A percentile compares a stretch with the other conserved stretches of the same genome.
Evolutionary conservation across 345 rosid species (phyloP).

Genomic region (Mallotus nudiflorus): DNA sequence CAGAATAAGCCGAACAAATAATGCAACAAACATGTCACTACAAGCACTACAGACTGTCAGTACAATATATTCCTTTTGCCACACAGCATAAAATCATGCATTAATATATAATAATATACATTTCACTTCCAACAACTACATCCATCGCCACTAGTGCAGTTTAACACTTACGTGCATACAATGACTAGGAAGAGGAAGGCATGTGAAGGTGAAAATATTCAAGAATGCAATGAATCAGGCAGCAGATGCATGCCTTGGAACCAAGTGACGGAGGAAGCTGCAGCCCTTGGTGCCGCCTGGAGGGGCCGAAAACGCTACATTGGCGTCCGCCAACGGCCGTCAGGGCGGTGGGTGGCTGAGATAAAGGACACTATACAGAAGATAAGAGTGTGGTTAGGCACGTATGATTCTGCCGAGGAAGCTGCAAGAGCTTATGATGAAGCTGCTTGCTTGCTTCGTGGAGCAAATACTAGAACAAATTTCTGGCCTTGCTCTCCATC

Average conservation of each 20-base stretch:
- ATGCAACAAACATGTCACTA: constrained; percentile 14
- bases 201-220: not conserved
- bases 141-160: not conserved
- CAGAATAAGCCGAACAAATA: constrained; percentile 15
- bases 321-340: constrained; percentile 52
- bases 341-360: constrained; percentile 56
- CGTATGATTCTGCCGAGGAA: constrained; percentile 51
- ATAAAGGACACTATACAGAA: constrained; percentile 54
- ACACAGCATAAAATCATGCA: not conserved
- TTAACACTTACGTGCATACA: not conserved
- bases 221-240: not conserved
- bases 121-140: too few species aligned
- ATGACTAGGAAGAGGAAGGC: not conserved
- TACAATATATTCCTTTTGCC: not conserved
- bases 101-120: not conserved
- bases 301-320: constrained; percentile 41
- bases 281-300: constrained; percentile 24
- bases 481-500: constrained; percentile 41
- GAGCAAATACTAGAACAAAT: constrained; percentile 51
- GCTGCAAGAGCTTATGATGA: constrained; percentile 60
- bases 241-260: constrained; percentile 24
- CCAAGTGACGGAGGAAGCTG: constrained; percentile 35
- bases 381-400: constrained; percentile 56
- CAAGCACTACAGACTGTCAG: constrained; percentile 15
- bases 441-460: constrained; percentile 55